Conservation (phyloP, 192 early-diverging fungal genomes). For the Funneliformis mosseae region DNA sequence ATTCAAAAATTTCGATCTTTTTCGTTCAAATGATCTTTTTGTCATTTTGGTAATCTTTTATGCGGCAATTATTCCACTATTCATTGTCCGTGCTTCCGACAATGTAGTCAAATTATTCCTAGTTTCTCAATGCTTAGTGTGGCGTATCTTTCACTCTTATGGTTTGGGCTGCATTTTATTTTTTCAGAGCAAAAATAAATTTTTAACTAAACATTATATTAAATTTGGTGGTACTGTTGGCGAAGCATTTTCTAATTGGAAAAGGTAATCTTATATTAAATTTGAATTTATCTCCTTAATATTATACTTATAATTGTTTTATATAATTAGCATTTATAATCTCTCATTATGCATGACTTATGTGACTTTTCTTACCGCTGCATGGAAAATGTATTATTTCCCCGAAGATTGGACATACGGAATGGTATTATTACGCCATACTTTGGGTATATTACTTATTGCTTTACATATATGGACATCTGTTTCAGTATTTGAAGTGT, state of each 20-base stretch:
- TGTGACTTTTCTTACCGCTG: slow-evolving; percentile 82
- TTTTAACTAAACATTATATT: slow-evolving; percentile 91
- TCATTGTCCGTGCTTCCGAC: slow-evolving; percentile 45
- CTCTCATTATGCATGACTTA: slow-evolving; percentile 90
- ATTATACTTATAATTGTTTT: slow-evolving; percentile 23
- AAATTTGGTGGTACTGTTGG: slow-evolving; percentile 85
- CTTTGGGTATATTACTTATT: slow-evolving; percentile 79
- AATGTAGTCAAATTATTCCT: slow-evolving; percentile 49
- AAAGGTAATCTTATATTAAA: slow-evolving; percentile 53
- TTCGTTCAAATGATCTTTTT: slow-evolving; percentile 82
- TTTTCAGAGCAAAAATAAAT: slow-evolving; percentile 77
- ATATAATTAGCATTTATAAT: slow-evolving; percentile 77
- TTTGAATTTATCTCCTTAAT: neutral
- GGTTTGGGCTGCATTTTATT: slow-evolving; percentile 77
- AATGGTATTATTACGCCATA: slow-evolving; percentile 78
- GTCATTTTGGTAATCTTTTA: slow-evolving; percentile 76
- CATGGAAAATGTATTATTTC: slow-evolving; percentile 76
- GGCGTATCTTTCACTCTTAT: slow-evolving; percentile 86
- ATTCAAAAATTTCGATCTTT: slow-evolving; percentile 90
- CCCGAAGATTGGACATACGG: slow-evolving; percentile 72
- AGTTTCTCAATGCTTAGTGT: slow-evolving; percentile 76
- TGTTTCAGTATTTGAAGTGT: slow-evolving; percentile 85
- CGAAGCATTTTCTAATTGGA: slow-evolving; percentile 95
- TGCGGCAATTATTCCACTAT: slow-evolving; percentile 68
- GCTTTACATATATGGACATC: slow-evolving; percentile 91